These are phyloP conservation scores for Blastobotrys aristatus DNA, from an alignment of 1,139 yeast species.

Conservation along the genomic window DNA sequence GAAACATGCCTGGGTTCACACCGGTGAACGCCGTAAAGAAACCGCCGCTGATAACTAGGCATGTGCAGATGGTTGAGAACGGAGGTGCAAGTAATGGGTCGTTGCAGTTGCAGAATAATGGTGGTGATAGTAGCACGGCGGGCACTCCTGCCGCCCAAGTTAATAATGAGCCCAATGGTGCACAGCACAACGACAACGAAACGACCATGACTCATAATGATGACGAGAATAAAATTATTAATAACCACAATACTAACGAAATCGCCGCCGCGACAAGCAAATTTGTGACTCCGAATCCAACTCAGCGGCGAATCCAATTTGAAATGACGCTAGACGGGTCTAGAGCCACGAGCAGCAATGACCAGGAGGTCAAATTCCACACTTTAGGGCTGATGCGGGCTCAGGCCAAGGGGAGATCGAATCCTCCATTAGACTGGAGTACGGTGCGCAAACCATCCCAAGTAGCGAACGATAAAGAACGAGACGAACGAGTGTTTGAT, in stretches of 20 bases:
- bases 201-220: too few species aligned
- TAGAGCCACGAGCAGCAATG: neutral
- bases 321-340: neutral
- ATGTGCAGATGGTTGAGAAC: too few species aligned
- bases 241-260: too few species aligned
- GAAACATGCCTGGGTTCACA: conserved; percentile 21
- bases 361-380: conserved; percentile 3
- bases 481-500: conserved; percentile 24
- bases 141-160: too few species aligned
- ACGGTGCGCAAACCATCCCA: conserved; percentile 26
- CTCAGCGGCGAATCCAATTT: neutral
- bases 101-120: too few species aligned
- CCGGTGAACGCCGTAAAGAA: conserved; percentile 19
- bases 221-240: too few species aligned
- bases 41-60: conserved; percentile 6
- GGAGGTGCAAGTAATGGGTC: too few species aligned
- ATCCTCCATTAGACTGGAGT: conserved; percentile 40
- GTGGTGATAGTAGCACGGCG: too few species aligned
- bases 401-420: conserved; percentile 41
- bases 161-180: too few species aligned
- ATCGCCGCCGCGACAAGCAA: conserved; percentile 2
- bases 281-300: conserved; percentile 2
- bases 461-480: conserved; percentile 2
- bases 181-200: too few species aligned
- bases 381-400: conserved; percentile 39